Percentiles rank a stretch among this genome's conserved stretches.
Conservation (phyloP, 805 yeast genomes). For the Yamadazyma laniorum region DNA sequence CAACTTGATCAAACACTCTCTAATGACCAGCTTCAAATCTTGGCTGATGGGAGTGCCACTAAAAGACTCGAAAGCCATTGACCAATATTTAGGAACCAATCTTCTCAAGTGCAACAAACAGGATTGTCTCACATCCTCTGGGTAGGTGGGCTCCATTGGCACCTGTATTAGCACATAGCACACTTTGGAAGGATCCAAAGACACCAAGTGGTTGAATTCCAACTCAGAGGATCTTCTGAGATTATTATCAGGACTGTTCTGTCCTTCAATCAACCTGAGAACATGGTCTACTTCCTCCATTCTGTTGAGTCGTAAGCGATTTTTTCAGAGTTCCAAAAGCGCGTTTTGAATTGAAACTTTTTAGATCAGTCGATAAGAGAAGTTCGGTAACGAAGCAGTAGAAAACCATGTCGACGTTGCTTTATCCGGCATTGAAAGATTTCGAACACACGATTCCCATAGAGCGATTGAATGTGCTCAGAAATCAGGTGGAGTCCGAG, state of each 20-base stretch:
- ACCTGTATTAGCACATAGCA: conserved; percentile 43
- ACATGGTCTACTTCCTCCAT: conserved; percentile 2
- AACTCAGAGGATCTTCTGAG: conserved; percentile 54
- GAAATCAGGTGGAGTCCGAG: conserved; percentile 75
- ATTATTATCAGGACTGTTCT: conserved; percentile 48
- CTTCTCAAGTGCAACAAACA: conserved; percentile 66
- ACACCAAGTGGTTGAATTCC: conserved; percentile 42
- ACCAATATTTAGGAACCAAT: conserved; percentile 74
- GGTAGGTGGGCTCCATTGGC: conserved; percentile 25
- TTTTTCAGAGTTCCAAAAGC: conserved; percentile 2
- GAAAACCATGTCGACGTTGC: conserved; percentile 13
- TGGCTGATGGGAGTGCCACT: conserved; percentile 61
- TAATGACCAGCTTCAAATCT: conserved; percentile 49
- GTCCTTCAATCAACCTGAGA: conserved; percentile 17
- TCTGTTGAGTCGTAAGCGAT: neutral
- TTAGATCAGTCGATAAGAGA: neutral
- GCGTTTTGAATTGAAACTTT: conserved; percentile 5
- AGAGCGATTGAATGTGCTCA: conserved; percentile 73
- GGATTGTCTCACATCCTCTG: conserved; percentile 52
- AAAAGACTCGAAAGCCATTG: conserved; percentile 75
- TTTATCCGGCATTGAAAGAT: conserved; percentile 43
- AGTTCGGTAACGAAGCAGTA: too few relatives aligned
- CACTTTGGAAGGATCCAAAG: conserved; percentile 48
- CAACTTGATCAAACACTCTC: conserved; percentile 51
- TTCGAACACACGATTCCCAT: conserved; percentile 56